Conservation (phyloP, 2,329 filamentous ascomycete genomes). For the Ascochyta koolunga region DNA sequence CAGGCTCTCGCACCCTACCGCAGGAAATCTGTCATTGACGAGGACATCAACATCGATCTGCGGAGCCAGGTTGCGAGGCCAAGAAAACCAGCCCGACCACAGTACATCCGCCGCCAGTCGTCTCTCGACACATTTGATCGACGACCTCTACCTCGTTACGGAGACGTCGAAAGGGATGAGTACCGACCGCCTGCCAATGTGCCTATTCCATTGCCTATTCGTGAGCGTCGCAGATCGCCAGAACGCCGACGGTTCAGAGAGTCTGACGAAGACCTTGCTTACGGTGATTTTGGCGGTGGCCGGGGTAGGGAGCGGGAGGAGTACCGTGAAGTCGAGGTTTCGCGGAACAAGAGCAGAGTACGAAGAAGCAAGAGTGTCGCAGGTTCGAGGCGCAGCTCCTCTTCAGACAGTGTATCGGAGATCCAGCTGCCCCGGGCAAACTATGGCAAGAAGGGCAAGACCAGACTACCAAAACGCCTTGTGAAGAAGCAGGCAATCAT, state of each 20-base stretch:
- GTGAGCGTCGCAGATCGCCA: constrained; percentile 56
- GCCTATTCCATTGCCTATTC: constrained; percentile 68
- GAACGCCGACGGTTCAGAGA: constrained; percentile 63
- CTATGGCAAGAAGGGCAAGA: constrained; percentile 75
- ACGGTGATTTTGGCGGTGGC: constrained; percentile 50
- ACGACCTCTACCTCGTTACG: constrained; percentile 64
- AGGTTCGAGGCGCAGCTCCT: constrained; percentile 45
- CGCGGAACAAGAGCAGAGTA: constrained; percentile 51
- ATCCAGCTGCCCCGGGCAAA: constrained; percentile 41
- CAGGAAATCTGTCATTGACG: constrained; percentile 63
- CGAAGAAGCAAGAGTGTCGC: constrained; percentile 40
- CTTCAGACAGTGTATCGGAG: constrained; percentile 51
- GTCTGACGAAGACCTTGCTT: constrained; percentile 69
- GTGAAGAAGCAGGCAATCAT: constrained; percentile 81
- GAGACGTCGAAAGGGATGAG: constrained; percentile 62
- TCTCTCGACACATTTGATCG: constrained; percentile 91
- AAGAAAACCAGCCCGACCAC: constrained; percentile 64
- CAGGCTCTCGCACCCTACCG: constrained; percentile 64
- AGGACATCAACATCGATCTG: constrained; percentile 58
- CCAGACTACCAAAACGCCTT: constrained; percentile 79
- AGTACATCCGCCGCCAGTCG: constrained; percentile 78
- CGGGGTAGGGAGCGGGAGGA: constrained; percentile 47
- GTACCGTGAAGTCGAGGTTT: constrained; percentile 57
- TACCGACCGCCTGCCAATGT: constrained; percentile 72
- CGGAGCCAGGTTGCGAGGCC: constrained; percentile 43